A percentile compares a stretch with the other conserved stretches of the same genome.
Evolutionary conservation across 2,329 filamentous ascomycete genomes (phyloP).

Genomic region (Talaromyces funiculosus): DNA sequence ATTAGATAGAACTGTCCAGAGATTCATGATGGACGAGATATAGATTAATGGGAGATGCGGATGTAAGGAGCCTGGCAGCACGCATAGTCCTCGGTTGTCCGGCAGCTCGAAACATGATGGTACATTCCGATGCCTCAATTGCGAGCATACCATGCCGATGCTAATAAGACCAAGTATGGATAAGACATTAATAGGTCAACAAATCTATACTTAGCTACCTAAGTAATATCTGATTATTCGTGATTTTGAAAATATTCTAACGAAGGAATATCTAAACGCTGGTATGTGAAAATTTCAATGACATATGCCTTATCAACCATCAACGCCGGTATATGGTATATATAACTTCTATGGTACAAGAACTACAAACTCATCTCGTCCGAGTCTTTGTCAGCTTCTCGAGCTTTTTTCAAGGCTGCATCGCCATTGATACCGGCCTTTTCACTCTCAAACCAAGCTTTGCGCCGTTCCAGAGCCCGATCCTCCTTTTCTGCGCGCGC

Average conservation of each 20-base stretch:
- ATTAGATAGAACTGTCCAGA: no score
- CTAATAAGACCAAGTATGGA: no score
- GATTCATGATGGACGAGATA: no score
- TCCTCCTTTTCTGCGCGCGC: slow-evolving; percentile 36
- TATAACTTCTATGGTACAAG: neutral
- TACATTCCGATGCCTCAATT: no score
- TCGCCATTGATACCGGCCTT: slow-evolving; percentile 40
- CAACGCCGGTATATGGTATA: neutral
- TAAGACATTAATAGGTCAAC: no score
- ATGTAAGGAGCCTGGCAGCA: no score
- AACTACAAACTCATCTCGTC: slow-evolving; percentile 7
- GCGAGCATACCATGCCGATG: neutral
- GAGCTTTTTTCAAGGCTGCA: slow-evolving; percentile 32
- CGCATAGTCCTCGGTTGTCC: no score
- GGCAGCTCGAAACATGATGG: no score
- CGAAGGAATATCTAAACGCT: neutral
- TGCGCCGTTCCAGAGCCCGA: slow-evolving; percentile 33
- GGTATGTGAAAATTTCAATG: neutral
- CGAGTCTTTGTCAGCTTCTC: slow-evolving; percentile 19
- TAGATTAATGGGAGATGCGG: no score
- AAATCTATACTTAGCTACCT: no score
- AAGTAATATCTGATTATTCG: no score
- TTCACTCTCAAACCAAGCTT: slow-evolving; percentile 43
- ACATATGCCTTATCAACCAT: neutral
- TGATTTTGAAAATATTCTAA: neutral